Conservation (phyloP, 805 yeast genomes). For the fission yeast (Schizosaccharomyces pombe) region ASM294v3 CU329670.1:4091001-4091500, state of each 20-base stretch:
- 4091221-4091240: constrained; percentile 66
- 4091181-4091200: constrained; percentile 48
- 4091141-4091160: constrained; percentile 41
- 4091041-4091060: constrained; percentile 15
- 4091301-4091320: constrained; percentile 36
- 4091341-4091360: constrained; percentile 31
- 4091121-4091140: constrained; percentile 46
- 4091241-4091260: constrained; percentile 41
- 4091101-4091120: constrained; percentile 73
- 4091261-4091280: constrained; percentile 31
- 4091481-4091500: neutral
- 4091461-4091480: too few relatives aligned
- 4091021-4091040: constrained; percentile 29
- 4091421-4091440: neutral
- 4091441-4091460: neutral
- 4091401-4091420: too few relatives aligned
- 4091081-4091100: constrained; percentile 45
- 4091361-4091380: neutral
- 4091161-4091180: constrained; percentile 53
- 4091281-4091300: constrained; percentile 30
- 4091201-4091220: constrained; percentile 53
- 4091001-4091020: constrained; percentile 66
- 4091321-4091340: constrained; percentile 53
- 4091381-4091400: neutral
- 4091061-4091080: constrained; percentile 24